Base-by-base conservation (phyloP, 306 rosid genomes). In the Oemleria cerasiformis region DNA sequence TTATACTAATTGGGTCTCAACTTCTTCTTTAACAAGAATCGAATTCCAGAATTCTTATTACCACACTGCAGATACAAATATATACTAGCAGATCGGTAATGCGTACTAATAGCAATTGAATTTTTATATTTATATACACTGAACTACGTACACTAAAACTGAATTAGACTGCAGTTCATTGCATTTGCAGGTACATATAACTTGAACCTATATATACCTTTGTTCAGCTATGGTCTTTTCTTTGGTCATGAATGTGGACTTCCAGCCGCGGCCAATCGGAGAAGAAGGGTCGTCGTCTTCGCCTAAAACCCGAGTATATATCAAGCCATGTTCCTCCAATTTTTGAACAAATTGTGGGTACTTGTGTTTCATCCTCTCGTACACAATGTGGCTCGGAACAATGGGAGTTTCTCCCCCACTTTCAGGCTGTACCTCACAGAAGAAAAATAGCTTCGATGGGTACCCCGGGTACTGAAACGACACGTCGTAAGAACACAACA, bases 191-290 rank as follows among this genome's bases (percentile, higher is more conserved):
- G 36, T 30, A 30, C 36, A 4, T 30, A 30, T 30, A 30, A 30
- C 4, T 2, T 30, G 36, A 30, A 30, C 36, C 36, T 30, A 43
- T 2, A 50, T 15, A 15, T 54, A 92, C 97, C 98, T 94, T 75
- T 94, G 82, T 71, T 85, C 85, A 14, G 97, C 96, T 13, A 94
- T 55, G 55, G 47, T 13, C 81, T 84, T 91, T 63, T 89, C 95
- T 1, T 76, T 41, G 61, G 97, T 94, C 74, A 85, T 75, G 86
- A 91, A 91, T 5, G 96, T 91, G 16, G 99, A 86, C 83, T 87
- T 88, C 99, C 97, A 94, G 20, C 99, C 99, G 34, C 95, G 88
- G 44, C 92, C 97, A 68, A 94, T 94, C 0, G 92, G 91, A 20
- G 97, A 94, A 5, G 87, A 84, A 55, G 92, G 92, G 69, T 89